Conservation (phyloP, 2,329 filamentous ascomycete genomes). For the Ophiocordyceps robertsii region DNA sequence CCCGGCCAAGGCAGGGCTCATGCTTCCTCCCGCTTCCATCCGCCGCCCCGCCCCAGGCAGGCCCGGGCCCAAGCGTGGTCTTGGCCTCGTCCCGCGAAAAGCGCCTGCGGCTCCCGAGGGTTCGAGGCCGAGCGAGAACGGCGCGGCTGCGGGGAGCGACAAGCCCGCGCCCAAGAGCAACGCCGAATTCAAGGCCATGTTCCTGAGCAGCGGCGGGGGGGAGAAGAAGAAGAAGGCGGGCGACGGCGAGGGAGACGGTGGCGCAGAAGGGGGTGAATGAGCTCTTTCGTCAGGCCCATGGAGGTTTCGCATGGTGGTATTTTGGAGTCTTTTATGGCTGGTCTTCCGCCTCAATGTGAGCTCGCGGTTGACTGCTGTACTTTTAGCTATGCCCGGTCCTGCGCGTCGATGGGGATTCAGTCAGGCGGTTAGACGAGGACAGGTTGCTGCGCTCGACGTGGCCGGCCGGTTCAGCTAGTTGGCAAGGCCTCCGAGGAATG, state of each 20-base stretch:
- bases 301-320: not conserved
- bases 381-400: too few relatives aligned
- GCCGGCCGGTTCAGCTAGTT: too few relatives aligned
- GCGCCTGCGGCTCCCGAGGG: constrained; percentile 3
- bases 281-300: too few relatives aligned
- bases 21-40: constrained; percentile 29
- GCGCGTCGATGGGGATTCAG: too few relatives aligned
- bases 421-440: too few relatives aligned
- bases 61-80: constrained; percentile 24
- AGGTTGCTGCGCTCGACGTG: too few relatives aligned
- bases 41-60: constrained; percentile 29
- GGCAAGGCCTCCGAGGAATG: too few relatives aligned
- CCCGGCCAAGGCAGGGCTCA: constrained; percentile 14
- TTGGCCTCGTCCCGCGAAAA: constrained; percentile 26
- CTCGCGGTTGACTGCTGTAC: too few relatives aligned
- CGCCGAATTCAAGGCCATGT: constrained; percentile 44
- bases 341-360: too few relatives aligned
- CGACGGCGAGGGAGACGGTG: constrained; percentile 2
- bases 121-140: constrained; percentile 13
- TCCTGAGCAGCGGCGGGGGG: constrained; percentile 16
- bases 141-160: constrained; percentile 2
- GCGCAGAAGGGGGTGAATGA: not conserved
- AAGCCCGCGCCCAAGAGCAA: constrained; percentile 33
- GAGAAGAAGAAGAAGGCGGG: constrained; percentile 3
- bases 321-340: not conserved